Evolutionary conservation across 2,329 filamentous ascomycete genomes (phyloP).

Genomic region (Apiospora aurea): DNA sequence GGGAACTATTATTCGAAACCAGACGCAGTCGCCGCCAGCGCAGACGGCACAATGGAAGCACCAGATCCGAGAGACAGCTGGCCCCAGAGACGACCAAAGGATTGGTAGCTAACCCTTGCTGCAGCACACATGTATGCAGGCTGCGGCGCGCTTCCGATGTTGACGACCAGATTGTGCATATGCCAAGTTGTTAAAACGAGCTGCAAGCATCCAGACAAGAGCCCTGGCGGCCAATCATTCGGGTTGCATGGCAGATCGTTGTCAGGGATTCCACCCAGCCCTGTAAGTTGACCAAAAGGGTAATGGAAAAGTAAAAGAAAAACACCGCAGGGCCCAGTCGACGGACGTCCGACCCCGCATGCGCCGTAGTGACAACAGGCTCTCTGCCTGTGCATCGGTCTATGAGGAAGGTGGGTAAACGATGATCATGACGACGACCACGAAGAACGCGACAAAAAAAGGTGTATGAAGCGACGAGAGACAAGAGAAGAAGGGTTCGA

Average conservation of each 20-base stretch:
- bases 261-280: slow-evolving; percentile 2
- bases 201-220: slow-evolving; percentile 9
- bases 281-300: slow-evolving; percentile 13
- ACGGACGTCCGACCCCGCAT: slow-evolving; percentile 1
- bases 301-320: not conserved
- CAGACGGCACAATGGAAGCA: slow-evolving; percentile 1
- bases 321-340: not conserved
- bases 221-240: slow-evolving; percentile 5
- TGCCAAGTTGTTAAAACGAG: slow-evolving; percentile 10
- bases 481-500: slow-evolving; percentile 10
- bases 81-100: not conserved
- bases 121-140: slow-evolving; percentile 17
- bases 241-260: not conserved
- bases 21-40: slow-evolving; percentile 18
- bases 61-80: slow-evolving; percentile 2
- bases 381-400: not conserved
- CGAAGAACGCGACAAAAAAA: not conserved
- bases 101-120: slow-evolving; percentile 9
- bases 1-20: slow-evolving; percentile 18
- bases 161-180: slow-evolving; percentile 21
- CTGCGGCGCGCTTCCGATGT: slow-evolving; percentile 20
- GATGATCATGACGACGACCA: not conserved
- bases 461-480: slow-evolving; percentile 6
- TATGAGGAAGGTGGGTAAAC: slow-evolving; percentile 13
- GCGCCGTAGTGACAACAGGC: not conserved